These are phyloP conservation scores for Hymenoscyphus scutula DNA, from an alignment of 2,329 filamentous ascomycete genomes.

Conservation along the genomic window DNA sequence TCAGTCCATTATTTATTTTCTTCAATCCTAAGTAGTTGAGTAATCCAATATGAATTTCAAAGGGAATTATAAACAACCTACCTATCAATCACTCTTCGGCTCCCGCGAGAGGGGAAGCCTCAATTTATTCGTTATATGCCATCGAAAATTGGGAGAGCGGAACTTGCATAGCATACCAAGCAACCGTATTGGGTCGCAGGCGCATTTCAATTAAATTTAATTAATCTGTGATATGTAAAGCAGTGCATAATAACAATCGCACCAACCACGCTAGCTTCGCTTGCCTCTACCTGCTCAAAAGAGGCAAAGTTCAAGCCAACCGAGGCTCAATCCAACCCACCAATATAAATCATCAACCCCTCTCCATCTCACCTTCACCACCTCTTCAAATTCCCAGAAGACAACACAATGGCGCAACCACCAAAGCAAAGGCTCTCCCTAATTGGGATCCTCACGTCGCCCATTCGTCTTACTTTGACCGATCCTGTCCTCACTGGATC, in stretches of 20 bases:
- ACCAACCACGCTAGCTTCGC: background rate
- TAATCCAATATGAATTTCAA: background rate
- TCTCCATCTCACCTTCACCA: constrained; percentile 2
- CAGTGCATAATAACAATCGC: background rate
- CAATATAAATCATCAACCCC: background rate
- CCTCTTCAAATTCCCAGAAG: background rate
- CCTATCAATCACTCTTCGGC: background rate
- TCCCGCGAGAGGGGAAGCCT: too few species aligned
- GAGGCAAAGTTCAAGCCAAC: background rate
- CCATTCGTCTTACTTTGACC: constrained; percentile 13
- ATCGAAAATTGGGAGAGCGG: background rate
- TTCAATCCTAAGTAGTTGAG: too few species aligned
- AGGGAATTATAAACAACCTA: background rate
- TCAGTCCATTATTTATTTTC: background rate
- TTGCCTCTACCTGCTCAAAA: background rate
- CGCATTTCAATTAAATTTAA: background rate
- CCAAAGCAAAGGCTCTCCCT: background rate
- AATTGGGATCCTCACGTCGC: background rate
- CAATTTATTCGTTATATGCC: background rate
- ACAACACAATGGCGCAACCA: background rate
- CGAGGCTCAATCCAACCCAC: background rate
- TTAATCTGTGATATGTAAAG: background rate
- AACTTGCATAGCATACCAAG: background rate
- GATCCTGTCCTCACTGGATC: constrained; percentile 25
- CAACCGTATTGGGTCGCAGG: too few species aligned